phyloP scores from a whole-genome alignment of 2,329 filamentous ascomycete genomes.

The Boeremia lycopersici region DNA sequence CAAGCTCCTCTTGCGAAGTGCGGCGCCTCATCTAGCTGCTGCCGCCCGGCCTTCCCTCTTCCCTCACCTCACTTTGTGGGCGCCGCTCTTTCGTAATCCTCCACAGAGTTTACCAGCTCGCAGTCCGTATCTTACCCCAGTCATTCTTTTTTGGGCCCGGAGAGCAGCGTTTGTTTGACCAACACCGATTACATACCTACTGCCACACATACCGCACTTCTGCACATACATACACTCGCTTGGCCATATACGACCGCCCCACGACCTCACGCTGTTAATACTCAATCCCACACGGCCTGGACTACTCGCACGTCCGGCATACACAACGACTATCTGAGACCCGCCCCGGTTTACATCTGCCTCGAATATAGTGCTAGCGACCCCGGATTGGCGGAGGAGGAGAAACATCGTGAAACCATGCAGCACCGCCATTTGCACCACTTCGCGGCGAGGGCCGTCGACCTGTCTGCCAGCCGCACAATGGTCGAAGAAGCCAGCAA shows the following conservation, averaged over 20 bases:
- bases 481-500: conserved; percentile 32
- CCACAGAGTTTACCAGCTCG: conserved; percentile 23
- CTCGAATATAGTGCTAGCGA: conserved; percentile 25
- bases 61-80: conserved; percentile 43
- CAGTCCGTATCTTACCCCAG: conserved; percentile 46
- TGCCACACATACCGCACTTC: conserved; percentile 11
- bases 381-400: conserved; percentile 26
- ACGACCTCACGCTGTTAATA: conserved; percentile 48
- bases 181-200: conserved; percentile 18
- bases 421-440: conserved; percentile 39
- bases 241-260: conserved; percentile 33
- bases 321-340: conserved; percentile 9
- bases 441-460: conserved; percentile 32
- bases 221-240: conserved; percentile 12
- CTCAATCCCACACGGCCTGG: conserved; percentile 11
- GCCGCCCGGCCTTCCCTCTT: conserved; percentile 33
- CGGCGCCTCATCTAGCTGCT: conserved; percentile 43
- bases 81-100: conserved; percentile 41
- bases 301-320: neutral
- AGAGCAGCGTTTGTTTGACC: conserved; percentile 23
- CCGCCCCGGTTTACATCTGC: conserved; percentile 17
- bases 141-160: conserved; percentile 47
- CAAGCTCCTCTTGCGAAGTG: conserved; percentile 25
- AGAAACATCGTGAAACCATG: conserved; percentile 28
- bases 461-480: conserved; percentile 30